These are phyloP conservation scores for Diaporthe sp. DNA, from an alignment of 2,329 filamentous ascomycete genomes.

Conservation along the genomic window DNA sequence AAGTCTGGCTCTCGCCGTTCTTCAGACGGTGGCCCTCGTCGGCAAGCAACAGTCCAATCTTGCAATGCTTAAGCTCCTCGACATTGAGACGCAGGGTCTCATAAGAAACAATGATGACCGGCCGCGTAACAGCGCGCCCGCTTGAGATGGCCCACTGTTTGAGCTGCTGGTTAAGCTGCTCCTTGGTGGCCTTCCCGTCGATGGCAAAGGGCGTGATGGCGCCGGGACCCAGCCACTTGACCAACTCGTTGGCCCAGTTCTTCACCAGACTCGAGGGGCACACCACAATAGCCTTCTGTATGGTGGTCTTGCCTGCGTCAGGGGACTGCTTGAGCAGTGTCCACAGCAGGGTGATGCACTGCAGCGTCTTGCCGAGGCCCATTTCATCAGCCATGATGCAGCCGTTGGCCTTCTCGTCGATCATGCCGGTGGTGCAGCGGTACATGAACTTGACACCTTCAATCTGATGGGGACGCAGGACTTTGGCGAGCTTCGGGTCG, in stretches of 20 bases:
- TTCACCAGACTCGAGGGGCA: conserved; percentile 96
- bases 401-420: conserved; percentile 92
- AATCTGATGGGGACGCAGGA: conserved; percentile 95
- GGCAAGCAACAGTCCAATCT: conserved; percentile 93
- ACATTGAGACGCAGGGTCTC: conserved; percentile 94
- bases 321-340: conserved; percentile 95
- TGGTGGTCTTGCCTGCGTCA: conserved; percentile 92
- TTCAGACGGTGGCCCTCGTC: conserved; percentile 98
- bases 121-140: conserved; percentile 89
- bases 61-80: conserved; percentile 88
- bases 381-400: conserved; percentile 99
- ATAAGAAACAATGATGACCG: conserved; percentile 97
- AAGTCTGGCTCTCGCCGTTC: conserved; percentile 96
- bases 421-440: conserved; percentile 92
- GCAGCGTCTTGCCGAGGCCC: conserved; percentile 96
- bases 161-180: conserved; percentile 90
- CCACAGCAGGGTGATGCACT: conserved; percentile 98
- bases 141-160: conserved; percentile 95
- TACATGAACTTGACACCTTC: conserved; percentile 99
- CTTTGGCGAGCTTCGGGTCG: conserved; percentile 89
- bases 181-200: conserved; percentile 95
- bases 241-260: conserved; percentile 97
- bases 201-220: conserved; percentile 95
- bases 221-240: conserved; percentile 95
- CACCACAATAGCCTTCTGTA: conserved; percentile 96